phyloP scores from a whole-genome alignment of 2,329 filamentous ascomycete species.

The Ophiostoma sp. region DNA sequence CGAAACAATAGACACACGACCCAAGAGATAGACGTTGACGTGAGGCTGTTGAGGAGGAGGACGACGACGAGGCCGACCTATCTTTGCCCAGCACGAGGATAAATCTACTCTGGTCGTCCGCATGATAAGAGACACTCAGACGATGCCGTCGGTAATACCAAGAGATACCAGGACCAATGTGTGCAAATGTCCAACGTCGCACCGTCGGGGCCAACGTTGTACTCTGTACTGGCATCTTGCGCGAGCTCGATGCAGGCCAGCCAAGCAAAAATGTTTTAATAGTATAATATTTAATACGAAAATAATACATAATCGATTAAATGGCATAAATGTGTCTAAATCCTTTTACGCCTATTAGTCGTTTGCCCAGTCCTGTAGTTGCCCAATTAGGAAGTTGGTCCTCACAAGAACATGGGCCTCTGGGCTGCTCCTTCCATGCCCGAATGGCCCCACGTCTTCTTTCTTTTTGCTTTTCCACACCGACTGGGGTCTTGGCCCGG shows the following conservation, averaged over 20 bases:
- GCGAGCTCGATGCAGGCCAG: neutral
- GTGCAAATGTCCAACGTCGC: neutral
- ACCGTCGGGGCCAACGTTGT: neutral
- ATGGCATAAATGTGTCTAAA: neutral
- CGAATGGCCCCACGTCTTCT: neutral
- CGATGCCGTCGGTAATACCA: constrained; percentile 1
- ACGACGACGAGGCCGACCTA: neutral
- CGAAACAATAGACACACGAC: no score
- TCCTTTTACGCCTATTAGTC: neutral
- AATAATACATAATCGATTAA: neutral
- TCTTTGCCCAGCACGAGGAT: neutral
- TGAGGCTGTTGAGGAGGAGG: neutral
- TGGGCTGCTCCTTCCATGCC: neutral
- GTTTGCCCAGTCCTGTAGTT: constrained; percentile 6
- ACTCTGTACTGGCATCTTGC: neutral
- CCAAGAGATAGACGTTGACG: neutral
- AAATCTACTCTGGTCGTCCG: constrained; percentile 5
- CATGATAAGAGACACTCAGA: neutral
- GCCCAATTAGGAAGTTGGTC: constrained; percentile 12
- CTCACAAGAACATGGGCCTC: neutral
- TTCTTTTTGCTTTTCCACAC: constrained; percentile 8
- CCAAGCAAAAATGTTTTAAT: neutral
- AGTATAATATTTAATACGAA: neutral
- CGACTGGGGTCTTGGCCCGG: constrained; percentile 1
- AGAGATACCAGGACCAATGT: neutral